Base-by-base conservation (phyloP, 805 yeast species). In the Monosporozyma siamensis region DNA sequence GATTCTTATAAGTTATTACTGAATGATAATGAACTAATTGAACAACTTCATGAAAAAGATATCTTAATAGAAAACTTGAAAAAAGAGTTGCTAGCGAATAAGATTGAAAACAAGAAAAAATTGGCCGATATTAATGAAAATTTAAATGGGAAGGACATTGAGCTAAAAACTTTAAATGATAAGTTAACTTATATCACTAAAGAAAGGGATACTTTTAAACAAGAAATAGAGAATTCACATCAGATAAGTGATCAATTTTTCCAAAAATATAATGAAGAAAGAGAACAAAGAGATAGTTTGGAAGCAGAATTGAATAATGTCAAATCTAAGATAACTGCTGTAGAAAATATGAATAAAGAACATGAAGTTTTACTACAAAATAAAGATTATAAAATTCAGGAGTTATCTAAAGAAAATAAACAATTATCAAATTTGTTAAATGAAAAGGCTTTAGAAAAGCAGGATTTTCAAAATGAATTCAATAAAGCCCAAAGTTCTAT, bases 1-100 rank as follows among this genome's bases (percentile, higher is more conserved):
- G 90, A 85, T 50, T 72, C 78, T 65, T 69, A 81, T 50, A 69
- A 77, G 54, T 45, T 58, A 1, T 41, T 60, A 38, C 11, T 38
- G 6, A 29, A 10, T 12, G 30, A 11, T 37, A 39, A 29, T 15
- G 17, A 14, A 29, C 10, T 29, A 15, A 29, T 29, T 15, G 20
- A 29, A 15, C 32, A 29, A 15, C 32, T 15, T 15, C 7, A 29
- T 8, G 32, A 29, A 15, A 15, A 29, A 15, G 32, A 14, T 8
- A 8, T 20, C 20, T 4, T 15, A 11, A 29, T 29, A 3, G 20
- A 14, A 15, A 12, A 7, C 8, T 29, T 29, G 18, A 29, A 29
- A 6, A 20, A 6, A 15, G 8, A 15, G 17, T 7, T 29, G 17
- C 4, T 3, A 3, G 6, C 20, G 7, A 29, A 29, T 29, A 10